Base-by-base conservation (phyloP, 2,329 filamentous ascomycete species). In the Phialocephala sp. region DNA sequence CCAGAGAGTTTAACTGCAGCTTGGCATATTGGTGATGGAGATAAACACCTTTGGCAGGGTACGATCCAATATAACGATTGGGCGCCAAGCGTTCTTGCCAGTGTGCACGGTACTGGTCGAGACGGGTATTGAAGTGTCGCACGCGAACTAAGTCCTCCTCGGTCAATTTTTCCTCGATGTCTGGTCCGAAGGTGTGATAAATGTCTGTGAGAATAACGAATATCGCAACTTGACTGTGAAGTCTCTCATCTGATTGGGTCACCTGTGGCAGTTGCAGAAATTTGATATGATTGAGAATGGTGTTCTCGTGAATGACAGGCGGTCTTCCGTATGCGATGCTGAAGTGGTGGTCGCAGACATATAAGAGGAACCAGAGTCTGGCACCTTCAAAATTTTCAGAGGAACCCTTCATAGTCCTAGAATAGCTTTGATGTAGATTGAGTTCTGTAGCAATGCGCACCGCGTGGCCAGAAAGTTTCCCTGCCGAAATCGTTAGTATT, bases 301-400 rank as follows among this genome's bases (percentile, higher is more conserved):
- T 82, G 18, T 80, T 82, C 67, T 89, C 86, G 59, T 83, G 81
- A 22, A 88, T 87, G 11, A 88, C 83, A 0, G 86, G 85, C 4
- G 87, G 85, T 18, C 87, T 79, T n/a, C 84, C 84, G 60, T 89
- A 89, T 0, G 87, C 82, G 59, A 90, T 89, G 60, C 85, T 87
- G 35, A 89, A 85, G 73, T 90, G 87, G 67, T 89, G 87, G 71
- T 90, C 87, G 71, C 87, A 89, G 1, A 89, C 85, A 70, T 89
- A 90, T 0, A 88, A 76, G 39, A 88, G 73, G 73, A 89, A 89
- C 85, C 86, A 89, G 8, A 90, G 77, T 50, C 87, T 80, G 4
- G 87, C 82, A 32, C 83, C 81, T 65, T 88, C 83, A 70, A 84
- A 81, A 62, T 85, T 80, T 67, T 84, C 80, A 8, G 69, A 76